Evolutionary conservation across 2,329 filamentous ascomycete genomes (phyloP).

Genomic region (Clonostachys chloroleuca): DNA sequence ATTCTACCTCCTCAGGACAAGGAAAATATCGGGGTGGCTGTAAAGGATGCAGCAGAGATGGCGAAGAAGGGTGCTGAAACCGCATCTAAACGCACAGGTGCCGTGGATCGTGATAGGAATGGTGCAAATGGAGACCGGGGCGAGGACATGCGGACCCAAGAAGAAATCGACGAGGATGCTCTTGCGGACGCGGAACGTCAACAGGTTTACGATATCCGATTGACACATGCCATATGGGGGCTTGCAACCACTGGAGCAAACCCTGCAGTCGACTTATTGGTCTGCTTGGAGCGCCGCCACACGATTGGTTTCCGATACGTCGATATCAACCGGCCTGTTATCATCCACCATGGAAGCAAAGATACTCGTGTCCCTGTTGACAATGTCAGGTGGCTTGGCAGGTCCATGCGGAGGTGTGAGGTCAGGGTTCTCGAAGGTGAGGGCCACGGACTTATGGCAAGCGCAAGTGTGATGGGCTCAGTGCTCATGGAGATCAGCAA

Average conservation of each 20-base stretch:
- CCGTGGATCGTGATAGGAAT: background rate
- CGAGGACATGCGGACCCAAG: constrained; percentile 17
- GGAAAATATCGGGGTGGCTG: constrained; percentile 34
- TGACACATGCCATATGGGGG: constrained; percentile 94
- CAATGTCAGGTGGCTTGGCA: constrained; percentile 91
- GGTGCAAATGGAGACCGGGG: background rate
- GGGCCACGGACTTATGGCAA: constrained; percentile 94
- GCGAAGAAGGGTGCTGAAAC: constrained; percentile 3
- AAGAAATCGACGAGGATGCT: constrained; percentile 50
- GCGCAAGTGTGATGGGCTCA: constrained; percentile 84
- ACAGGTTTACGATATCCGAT: constrained; percentile 71
- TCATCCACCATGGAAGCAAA: constrained; percentile 89
- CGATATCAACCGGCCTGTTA: constrained; percentile 84
- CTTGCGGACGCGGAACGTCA: constrained; percentile 69
- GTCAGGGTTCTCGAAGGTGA: constrained; percentile 87
- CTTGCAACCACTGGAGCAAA: constrained; percentile 88
- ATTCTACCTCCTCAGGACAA: constrained; percentile 31
- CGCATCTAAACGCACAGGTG: too few species aligned
- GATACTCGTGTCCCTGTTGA: constrained; percentile 92
- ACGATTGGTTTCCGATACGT: constrained; percentile 96
- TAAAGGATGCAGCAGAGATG: constrained; percentile 14
- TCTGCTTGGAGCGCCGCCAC: constrained; percentile 87
- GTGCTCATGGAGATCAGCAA: constrained; percentile 92
- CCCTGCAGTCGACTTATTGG: constrained; percentile 86
- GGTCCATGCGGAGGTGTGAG: constrained; percentile 90